phyloP scores from a whole-genome alignment of 176 grass and related monocot species.

The Lolium multiflorum region DNA sequence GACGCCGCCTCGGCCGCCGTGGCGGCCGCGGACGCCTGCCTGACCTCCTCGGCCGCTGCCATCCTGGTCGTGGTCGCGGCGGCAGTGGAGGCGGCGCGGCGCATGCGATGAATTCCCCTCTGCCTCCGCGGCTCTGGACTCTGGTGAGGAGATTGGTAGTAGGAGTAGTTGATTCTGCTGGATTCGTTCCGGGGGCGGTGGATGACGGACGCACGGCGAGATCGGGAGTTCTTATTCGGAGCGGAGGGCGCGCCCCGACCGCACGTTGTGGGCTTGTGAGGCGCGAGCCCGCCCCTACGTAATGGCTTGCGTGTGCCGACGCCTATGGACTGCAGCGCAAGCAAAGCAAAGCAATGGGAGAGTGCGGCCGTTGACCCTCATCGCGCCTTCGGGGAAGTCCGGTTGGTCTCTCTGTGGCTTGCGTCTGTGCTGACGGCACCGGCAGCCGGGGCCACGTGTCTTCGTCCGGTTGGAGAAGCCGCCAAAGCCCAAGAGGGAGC shows the following conservation, averaged over 20 bases:
- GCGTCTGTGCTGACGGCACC: not conserved
- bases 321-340: conserved; percentile 4
- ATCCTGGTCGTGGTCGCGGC: conserved; percentile 31
- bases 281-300: not conserved
- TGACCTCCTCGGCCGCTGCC: conserved; percentile 58
- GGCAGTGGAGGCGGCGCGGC: conserved; percentile 5
- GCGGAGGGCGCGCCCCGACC: not conserved
- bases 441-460: no score
- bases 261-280: not conserved
- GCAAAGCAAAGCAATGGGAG: not conserved
- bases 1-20: conserved; percentile 15
- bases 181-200: not conserved
- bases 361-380: no score
- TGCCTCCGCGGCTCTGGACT: not conserved
- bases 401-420: not conserved
- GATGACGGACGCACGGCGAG: no score
- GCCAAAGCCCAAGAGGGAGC: no score
- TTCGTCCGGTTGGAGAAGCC: no score
- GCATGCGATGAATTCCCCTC: conserved; percentile 32
- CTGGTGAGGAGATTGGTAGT: not conserved
- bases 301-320: conserved; percentile 32
- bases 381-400: not conserved
- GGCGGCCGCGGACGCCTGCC: conserved; percentile 49
- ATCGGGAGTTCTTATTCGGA: conserved; percentile 9
- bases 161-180: no score